Evolutionary conservation across 2,329 filamentous ascomycete species (phyloP), one percentile per base, ranked within the genome.

Genomic region (Aspergillus sp.): DNA sequence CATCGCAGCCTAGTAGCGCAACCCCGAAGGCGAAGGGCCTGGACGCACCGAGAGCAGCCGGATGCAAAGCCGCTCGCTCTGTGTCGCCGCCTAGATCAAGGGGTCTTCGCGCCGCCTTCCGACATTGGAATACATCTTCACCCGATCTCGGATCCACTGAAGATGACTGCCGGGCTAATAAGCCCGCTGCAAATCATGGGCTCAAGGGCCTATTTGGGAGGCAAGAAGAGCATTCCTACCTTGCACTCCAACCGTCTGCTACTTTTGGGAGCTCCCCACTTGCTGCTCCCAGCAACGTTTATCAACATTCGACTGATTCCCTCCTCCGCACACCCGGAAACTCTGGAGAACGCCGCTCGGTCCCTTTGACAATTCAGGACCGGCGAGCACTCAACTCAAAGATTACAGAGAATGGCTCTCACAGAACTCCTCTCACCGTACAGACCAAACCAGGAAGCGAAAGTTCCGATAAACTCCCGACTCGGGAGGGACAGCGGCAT

Each of bases 31-130:
- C 49, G 43, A 65, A 65, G 39, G 55, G 64, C 15, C 55, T 65
- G 13, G 58, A 63, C 23, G 21, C 23, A 28, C 61, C 28, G 62
- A 69, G 49, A 69, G 68, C 54, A 60, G 67, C 55, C 58, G 65
- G 41, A 30, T 71, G 54, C 55, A 70, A 74, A 64, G 50, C 70
- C 53, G 71, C 70, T 39, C 73, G 74, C n/a, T 77, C 75, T 17
- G 70, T 71, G 12, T 78, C 75, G 21, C 75, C 77, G 10, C 69
- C 75, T 17, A 69, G 74, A 57, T 73, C 75, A 1, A 72, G 70
- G 50, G 74, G 73, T 5, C 67, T 80, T 51, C 72, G 74, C 8
- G 71, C 73, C 32, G 76, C 76, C 23, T 72, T 80, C 47, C 69
- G 72, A 32, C 73, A 76, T 41, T 68, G 76, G 60, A 71, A 72